phyloP scores from a whole-genome alignment of 345 rosid genomes.

The Mangifera indica region DNA sequence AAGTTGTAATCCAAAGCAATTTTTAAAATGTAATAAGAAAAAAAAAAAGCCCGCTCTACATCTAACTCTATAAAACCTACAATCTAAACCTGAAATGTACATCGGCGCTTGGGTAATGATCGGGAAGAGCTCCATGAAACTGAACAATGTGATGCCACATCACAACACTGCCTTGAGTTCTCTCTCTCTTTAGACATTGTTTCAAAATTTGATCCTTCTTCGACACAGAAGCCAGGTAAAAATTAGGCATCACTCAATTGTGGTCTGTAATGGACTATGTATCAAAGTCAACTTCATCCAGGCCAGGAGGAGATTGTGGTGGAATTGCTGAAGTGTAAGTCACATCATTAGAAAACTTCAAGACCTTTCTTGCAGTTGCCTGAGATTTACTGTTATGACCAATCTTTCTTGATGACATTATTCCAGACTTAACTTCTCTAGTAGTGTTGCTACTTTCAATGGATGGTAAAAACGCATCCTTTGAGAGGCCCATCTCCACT shows the following conservation, averaged over 20 bases:
- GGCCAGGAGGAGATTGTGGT: constrained; percentile 63
- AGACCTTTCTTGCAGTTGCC: constrained; percentile 45
- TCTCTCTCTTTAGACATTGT: no score
- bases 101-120: constrained; percentile 49
- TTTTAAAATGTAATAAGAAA: background rate
- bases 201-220: background rate
- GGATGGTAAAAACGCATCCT: constrained; percentile 30
- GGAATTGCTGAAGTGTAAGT: constrained; percentile 45
- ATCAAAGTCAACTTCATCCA: constrained; percentile 21
- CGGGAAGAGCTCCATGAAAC: constrained; percentile 42
- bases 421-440: constrained; percentile 19
- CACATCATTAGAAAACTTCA: constrained; percentile 34
- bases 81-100: constrained; percentile 38
- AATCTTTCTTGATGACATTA: constrained; percentile 45
- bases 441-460: constrained; percentile 36
- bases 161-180: background rate
- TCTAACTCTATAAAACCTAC: constrained; percentile 24
- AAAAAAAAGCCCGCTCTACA: constrained; percentile 19
- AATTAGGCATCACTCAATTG: constrained; percentile 1
- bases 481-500: constrained; percentile 33
- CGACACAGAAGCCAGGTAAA: background rate
- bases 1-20: background rate
- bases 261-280: constrained; percentile 7
- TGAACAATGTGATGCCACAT: constrained; percentile 16
- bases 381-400: constrained; percentile 40